These are phyloP conservation scores for Fusarium sp. DNA, from an alignment of 2,329 filamentous ascomycete species.

Conservation along the genomic window DNA sequence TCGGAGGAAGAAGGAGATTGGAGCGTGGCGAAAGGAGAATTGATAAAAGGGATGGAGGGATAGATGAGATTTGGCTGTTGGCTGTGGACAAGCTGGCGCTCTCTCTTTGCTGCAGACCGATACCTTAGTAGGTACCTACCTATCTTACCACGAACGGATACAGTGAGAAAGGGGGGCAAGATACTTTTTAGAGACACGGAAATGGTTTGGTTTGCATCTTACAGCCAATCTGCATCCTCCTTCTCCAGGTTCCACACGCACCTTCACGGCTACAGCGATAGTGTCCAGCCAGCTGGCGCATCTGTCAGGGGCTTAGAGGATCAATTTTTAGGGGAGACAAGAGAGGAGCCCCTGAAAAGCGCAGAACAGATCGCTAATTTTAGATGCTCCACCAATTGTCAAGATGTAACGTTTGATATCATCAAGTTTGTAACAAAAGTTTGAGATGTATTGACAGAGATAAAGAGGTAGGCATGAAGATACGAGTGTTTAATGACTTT, in stretches of 20 bases:
- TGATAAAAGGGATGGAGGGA: slow-evolving; percentile 28
- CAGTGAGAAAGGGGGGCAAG: slow-evolving; percentile 35
- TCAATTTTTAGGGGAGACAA: slow-evolving; percentile 15
- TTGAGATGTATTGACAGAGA: slow-evolving; percentile 3
- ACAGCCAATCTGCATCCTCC: slow-evolving; percentile 40
- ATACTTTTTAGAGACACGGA: slow-evolving; percentile 34
- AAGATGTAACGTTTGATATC: slow-evolving; percentile 28
- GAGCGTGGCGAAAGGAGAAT: slow-evolving; percentile 38
- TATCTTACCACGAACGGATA: neutral
- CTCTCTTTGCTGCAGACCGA: slow-evolving; percentile 2
- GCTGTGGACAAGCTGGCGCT: slow-evolving; percentile 27
- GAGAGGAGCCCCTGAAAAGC: slow-evolving; percentile 35
- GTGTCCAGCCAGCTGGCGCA: slow-evolving; percentile 12
- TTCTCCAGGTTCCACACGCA: slow-evolving; percentile 16
- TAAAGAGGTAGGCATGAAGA: neutral
- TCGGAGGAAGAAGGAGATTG: slow-evolving; percentile 10
- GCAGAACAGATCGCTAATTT: slow-evolving; percentile 39
- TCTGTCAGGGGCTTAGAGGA: slow-evolving; percentile 36
- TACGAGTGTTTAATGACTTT: neutral
- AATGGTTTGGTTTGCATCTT: slow-evolving; percentile 35
- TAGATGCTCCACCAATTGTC: slow-evolving; percentile 38
- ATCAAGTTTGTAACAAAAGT: slow-evolving; percentile 31
- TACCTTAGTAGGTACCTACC: too few relatives aligned
- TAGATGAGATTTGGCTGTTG: slow-evolving; percentile 11
- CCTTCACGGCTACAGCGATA: slow-evolving; percentile 31